These are phyloP conservation scores for Allantophomopsis lycopodina DNA, from an alignment of 2,329 filamentous ascomycete species.

Conservation along the genomic window DNA sequence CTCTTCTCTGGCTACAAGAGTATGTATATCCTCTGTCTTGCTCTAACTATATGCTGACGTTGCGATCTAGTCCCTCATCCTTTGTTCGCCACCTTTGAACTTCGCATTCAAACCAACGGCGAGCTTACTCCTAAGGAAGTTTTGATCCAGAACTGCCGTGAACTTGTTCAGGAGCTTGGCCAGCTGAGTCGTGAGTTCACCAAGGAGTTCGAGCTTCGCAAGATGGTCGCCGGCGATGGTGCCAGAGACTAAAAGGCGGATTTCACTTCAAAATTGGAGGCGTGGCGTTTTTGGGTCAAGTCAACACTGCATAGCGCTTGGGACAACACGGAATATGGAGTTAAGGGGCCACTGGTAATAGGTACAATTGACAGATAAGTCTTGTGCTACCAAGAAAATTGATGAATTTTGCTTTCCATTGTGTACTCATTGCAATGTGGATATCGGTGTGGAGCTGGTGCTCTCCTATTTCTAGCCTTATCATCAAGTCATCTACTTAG, in stretches of 20 bases:
- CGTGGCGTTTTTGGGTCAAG: too few species aligned
- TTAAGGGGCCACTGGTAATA: too few species aligned
- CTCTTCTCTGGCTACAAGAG: conserved; percentile 88
- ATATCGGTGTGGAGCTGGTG: too few species aligned
- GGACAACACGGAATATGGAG: too few species aligned
- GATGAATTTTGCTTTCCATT: too few species aligned
- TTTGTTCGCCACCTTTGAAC: conserved; percentile 38
- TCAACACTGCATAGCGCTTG: too few species aligned
- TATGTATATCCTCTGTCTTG: conserved; percentile 28
- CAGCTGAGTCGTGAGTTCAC: conserved; percentile 79
- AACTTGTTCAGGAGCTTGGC: conserved; percentile 69
- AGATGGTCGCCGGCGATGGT: conserved; percentile 49
- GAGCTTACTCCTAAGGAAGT: conserved; percentile 80
- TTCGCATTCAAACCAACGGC: conserved; percentile 89
- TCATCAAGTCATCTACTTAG: too few species aligned
- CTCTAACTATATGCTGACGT: background rate
- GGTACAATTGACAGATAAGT: too few species aligned
- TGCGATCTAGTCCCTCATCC: conserved; percentile 21
- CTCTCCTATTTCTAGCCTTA: too few species aligned
- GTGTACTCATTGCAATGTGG: too few species aligned
- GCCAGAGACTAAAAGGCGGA: background rate
- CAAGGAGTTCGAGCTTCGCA: conserved; percentile 79
- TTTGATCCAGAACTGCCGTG: conserved; percentile 65
- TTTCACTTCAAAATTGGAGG: too few species aligned
- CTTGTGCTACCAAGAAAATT: too few species aligned